Percentiles rank a stretch among this genome's conserved stretches.
Evolutionary conservation across 2,329 filamentous ascomycete genomes (phyloP).

Genomic region (Chaetomiaceae sp.): DNA sequence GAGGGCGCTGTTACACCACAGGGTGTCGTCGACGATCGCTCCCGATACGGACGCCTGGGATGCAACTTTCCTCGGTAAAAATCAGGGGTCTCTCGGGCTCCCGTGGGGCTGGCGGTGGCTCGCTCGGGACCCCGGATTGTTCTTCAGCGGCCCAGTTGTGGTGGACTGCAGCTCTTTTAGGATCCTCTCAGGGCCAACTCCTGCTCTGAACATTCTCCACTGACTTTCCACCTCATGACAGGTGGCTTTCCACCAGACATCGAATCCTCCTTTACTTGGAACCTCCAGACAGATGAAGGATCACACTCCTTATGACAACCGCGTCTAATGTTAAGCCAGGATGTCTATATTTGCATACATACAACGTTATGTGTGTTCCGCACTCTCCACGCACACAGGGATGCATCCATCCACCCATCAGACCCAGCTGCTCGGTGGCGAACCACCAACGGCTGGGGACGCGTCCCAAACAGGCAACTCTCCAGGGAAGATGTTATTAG

Average conservation of each 20-base stretch:
- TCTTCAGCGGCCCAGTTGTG: too few relatives aligned
- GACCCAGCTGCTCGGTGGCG: too few relatives aligned
- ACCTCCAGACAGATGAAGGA: not conserved
- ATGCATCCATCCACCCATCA: too few relatives aligned
- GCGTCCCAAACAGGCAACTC: slow-evolving; percentile 12
- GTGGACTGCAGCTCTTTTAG: not conserved
- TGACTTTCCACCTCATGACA: too few relatives aligned
- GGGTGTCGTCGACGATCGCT: slow-evolving; percentile 3
- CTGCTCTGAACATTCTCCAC: too few relatives aligned
- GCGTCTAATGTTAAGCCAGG: too few relatives aligned
- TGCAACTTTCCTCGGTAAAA: slow-evolving; percentile 7
- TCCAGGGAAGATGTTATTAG: slow-evolving; percentile 2
- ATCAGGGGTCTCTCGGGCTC: not conserved
- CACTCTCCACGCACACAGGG: too few relatives aligned
- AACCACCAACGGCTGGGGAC: not conserved
- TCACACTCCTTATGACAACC: not conserved
- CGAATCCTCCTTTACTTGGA: too few relatives aligned
- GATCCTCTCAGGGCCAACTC: too few relatives aligned
- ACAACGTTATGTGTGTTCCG: too few relatives aligned
- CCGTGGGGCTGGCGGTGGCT: not conserved
- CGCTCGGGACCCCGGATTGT: slow-evolving; percentile 4
- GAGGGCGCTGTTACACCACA: not conserved
- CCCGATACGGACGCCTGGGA: slow-evolving; percentile 6
- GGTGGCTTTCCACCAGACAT: too few relatives aligned
- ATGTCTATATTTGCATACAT: too few relatives aligned